Evolutionary conservation across 768 basidiomycete species (phyloP), one percentile per base, ranked within the genome.

Genomic region (Phlebiopsis flavidoalba): DNA sequence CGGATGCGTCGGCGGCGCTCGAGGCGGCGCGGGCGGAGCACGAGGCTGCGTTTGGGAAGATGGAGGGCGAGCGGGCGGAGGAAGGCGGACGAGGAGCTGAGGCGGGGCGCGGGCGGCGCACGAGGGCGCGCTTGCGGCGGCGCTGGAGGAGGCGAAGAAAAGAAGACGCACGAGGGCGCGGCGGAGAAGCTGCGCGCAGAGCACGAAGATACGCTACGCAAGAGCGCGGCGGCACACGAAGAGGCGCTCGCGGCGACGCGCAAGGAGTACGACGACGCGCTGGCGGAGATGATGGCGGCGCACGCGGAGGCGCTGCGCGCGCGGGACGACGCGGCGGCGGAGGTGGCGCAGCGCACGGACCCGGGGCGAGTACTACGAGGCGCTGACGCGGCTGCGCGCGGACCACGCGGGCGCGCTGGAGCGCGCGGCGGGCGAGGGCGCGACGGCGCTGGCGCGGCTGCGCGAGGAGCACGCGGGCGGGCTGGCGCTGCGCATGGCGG

Each of bases 351-450:
- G 62, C 81, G 79, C 55, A 31, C 26, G 26, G 26, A 91, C 88
- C 6, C 88, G 90, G 67, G 90, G 88, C 66, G 87, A 92, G 69
- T 92, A 91, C 67, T 91, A 92, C 70, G 86, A 91, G 60, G 85
- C 85, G 21, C 76, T 94, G 46, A 89, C 85, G 14, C 89, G 89
- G 65, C 81, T 93, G 52, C 88, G 91, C 47, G 76, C 70, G 14
- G 87, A 91, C 68, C 91, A 94, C 65, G 79, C 82, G 3, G 82
- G 85, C 62, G 78, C 83, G 24, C 75, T 93, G 60, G 82, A 83
- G 63, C 83, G 78, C 65, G 82, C 87, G 59, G 77, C 82, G 1
- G 78, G 78, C 5, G 87, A 93, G 59, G 75, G 81, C 19, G 76
- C 83, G 43, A 83, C 83, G 5, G 78, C 77, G 11, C 75, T 93